Evolutionary conservation across 2,329 filamentous ascomycete species (phyloP), one percentile per base, ranked within the genome.

Genomic region (Venturia effusa): DNA sequence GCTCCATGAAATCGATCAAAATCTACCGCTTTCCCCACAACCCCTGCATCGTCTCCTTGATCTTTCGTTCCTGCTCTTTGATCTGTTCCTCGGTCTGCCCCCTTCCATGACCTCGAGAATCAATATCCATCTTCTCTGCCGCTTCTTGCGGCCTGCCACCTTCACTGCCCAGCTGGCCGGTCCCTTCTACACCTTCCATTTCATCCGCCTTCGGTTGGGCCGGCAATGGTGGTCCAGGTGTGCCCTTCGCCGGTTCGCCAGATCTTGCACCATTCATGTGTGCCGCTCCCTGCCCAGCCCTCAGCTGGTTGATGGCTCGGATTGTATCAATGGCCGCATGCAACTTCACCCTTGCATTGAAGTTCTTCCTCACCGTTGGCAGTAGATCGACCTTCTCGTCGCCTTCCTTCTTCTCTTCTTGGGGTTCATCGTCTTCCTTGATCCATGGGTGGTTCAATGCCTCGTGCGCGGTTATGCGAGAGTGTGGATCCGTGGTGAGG

Each of bases 401-500:
- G 13, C 22, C 60, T 68, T 69, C 68, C 73, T 54, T 72, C 71
- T 72, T 76, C 67, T 74, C 72, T 59, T 71, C 74, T 67, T 71
- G 70, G 1, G 70, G 71, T 37, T 71, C 68, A n/a, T 76, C 77
- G 1, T 82, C 79, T 37, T 82, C 81, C 63, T 81, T 83, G 69
- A 87, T 83, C 84, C 84, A 88, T n/a, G 81, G 77, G 68, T 87
- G 85, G 57, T 82, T 81, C 3, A 88, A 78, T 1, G 85, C 85
- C 74, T 86, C 89, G 75, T 97, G 92, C 10, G 93, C 89, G 1
- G 93, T 97, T 84, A 97, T 94, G 70, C 94, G 90, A 69, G 86
- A 84, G 65, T 83, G 83, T 1, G 92, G 89, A 73, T 97, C 92
- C 72, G 97, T 88, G 45, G 94, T 97, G 63, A 99, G 81, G 73